Evolutionary conservation across 257 asterid genomes (phyloP), one percentile per base, ranked within the genome.

Genomic region (Agastache rugosa): DNA sequence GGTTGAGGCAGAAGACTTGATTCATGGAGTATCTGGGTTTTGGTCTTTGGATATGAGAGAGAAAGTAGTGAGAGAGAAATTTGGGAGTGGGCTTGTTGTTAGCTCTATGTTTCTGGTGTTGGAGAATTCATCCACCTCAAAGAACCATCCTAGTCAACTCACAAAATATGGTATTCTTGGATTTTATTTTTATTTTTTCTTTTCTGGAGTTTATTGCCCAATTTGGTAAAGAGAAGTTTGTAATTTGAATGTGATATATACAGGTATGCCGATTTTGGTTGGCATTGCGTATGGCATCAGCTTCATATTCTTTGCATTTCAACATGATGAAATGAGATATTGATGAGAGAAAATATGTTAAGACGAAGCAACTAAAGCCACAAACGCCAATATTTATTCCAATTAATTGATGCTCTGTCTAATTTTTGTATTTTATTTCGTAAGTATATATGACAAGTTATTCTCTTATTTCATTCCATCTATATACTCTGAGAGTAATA

Each of bases 31-130:
- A 60, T 20, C 67, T 66, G 91, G 86, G 54, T 20, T 84, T 35
- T 86, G 91, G 88, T 75, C 83, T 17, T 20, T 84, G 1, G 86
- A 90, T 71, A 86, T 87, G 96, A 78, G 85, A 68, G 90, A 88
- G 50, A 90, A 93, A 73, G 72, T 75, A 19, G 89, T 83, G 55
- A 84, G 96, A 74, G 95, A 90, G 61, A 90, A 67, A 79, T 69
- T 81, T 47, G 97, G 97, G 67, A 91, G 95, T 79, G 96, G 83
- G 67, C 86, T 88, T 16, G 90, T 88, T 10, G 65, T 80, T 34
- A 25, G 41, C 47, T 90, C 97, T 80, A 88, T 87, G 95, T 65
- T 73, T 73, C 74, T 88, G 59, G 78, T 73, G 54, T 59, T 81
- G 74, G 79, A 69, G 7, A 29, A 42, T 27, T 70, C 80, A 17